phyloP scores from a whole-genome alignment of 2,329 filamentous ascomycete genomes.

The Cryphonectria carpinicola region DNA sequence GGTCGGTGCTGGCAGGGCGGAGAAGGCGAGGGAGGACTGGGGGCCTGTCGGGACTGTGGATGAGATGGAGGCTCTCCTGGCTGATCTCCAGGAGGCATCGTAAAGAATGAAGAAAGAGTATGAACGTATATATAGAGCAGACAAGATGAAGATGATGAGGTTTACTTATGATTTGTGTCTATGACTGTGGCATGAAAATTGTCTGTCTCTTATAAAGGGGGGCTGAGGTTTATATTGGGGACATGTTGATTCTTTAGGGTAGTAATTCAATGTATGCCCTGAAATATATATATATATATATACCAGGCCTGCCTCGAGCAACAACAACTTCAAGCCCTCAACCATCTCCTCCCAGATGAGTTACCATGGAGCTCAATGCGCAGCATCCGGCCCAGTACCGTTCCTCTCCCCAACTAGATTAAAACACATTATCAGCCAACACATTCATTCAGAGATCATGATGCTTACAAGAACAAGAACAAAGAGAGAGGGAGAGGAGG shows the following conservation, averaged over 20 bases:
- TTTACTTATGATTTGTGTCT: too few species aligned
- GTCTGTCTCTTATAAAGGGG: too few species aligned
- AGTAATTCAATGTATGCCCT: too few species aligned
- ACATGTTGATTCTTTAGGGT: too few species aligned
- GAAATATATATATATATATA: too few species aligned
- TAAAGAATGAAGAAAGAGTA: background rate
- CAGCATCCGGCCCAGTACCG: slow-evolving; percentile 52
- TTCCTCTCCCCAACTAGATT: slow-evolving; percentile 62
- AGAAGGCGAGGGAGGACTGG: slow-evolving; percentile 30
- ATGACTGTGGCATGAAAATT: too few species aligned
- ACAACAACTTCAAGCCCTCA: too few species aligned
- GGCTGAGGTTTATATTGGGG: too few species aligned
- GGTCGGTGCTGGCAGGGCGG: slow-evolving; percentile 40
- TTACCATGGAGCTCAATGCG: slow-evolving; percentile 34
- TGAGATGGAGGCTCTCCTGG: slow-evolving; percentile 27
- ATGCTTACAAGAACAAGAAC: background rate
- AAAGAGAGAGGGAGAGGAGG: background rate
- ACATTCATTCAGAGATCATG: background rate
- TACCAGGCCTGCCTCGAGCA: too few species aligned
- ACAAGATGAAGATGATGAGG: background rate
- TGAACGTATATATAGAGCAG: background rate
- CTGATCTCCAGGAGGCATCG: slow-evolving; percentile 14
- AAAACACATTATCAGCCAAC: slow-evolving; percentile 34
- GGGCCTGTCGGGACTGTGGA: slow-evolving; percentile 27
- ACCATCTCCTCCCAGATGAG: slow-evolving; percentile 3